phyloP scores from a whole-genome alignment of 2,329 filamentous ascomycete genomes.

The Amylocarpus encephaloides region DNA sequence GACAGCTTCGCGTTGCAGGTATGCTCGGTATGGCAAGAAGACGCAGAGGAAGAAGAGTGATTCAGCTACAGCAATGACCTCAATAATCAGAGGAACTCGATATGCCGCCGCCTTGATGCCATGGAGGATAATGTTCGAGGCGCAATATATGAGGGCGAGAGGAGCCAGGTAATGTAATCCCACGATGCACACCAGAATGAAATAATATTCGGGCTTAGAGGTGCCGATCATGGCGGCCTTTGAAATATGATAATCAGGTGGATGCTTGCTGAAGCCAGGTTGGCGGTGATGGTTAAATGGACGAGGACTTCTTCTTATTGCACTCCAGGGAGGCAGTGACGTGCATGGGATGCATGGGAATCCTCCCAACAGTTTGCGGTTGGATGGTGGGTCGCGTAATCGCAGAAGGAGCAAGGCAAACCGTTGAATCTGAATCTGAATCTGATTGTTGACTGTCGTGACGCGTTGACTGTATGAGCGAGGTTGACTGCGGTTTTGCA shows the following conservation, averaged over 20 bases:
- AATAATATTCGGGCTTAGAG: constrained; percentile 27
- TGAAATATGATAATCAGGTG: background rate
- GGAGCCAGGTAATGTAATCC: constrained; percentile 44
- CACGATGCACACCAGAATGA: constrained; percentile 43
- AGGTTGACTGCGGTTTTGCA: no score
- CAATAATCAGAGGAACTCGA: constrained; percentile 25
- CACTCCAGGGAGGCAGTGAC: background rate
- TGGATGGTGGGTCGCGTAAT: background rate
- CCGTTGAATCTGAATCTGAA: no score
- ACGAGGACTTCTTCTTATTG: background rate
- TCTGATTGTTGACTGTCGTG: no score
- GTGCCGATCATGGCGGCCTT: constrained; percentile 31
- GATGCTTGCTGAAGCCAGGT: constrained; percentile 1
- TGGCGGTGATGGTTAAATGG: constrained; percentile 1
- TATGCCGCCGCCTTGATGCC: constrained; percentile 25
- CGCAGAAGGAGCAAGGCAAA: no score
- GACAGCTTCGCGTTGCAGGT: constrained; percentile 44
- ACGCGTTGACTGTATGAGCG: no score
- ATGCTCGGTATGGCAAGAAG: constrained; percentile 45
- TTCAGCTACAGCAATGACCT: constrained; percentile 44
- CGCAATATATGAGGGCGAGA: constrained; percentile 41
- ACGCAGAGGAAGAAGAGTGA: constrained; percentile 46
- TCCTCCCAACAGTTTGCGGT: background rate
- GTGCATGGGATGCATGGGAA: background rate
- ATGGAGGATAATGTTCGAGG: constrained; percentile 31